phyloP scores from a whole-genome alignment of 2,329 filamentous ascomycete genomes.

The Botrytis medusae region DNA sequence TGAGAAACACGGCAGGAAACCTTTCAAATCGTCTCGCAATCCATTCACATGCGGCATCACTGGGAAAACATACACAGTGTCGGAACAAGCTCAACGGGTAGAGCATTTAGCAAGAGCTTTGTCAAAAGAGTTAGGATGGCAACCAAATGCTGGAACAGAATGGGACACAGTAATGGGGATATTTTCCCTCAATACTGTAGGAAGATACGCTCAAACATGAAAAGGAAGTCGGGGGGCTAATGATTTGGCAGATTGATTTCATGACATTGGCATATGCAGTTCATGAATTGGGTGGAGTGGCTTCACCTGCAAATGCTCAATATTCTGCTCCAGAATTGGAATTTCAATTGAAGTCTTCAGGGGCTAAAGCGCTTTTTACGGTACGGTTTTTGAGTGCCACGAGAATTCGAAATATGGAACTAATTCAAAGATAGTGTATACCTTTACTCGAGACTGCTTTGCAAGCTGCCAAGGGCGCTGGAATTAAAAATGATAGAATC shows the following conservation, averaged over 20 bases:
- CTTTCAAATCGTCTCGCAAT: slow-evolving; percentile 61
- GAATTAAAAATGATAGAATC: slow-evolving; percentile 69
- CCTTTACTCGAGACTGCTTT: slow-evolving; percentile 63
- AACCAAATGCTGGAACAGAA: slow-evolving; percentile 67
- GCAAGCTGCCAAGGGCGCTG: slow-evolving; percentile 66
- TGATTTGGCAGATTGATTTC: slow-evolving; percentile 63
- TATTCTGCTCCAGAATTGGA: slow-evolving; percentile 82
- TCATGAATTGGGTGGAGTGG: slow-evolving; percentile 71
- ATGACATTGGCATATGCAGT: slow-evolving; percentile 71
- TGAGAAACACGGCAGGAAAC: slow-evolving; percentile 66
- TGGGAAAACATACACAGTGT: slow-evolving; percentile 63
- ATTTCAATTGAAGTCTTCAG: slow-evolving; percentile 77
- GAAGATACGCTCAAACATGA: slow-evolving; percentile 28
- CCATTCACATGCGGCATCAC: slow-evolving; percentile 78
- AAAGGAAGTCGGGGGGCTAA: neutral
- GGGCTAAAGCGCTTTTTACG: slow-evolving; percentile 72
- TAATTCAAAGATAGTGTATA: slow-evolving; percentile 49
- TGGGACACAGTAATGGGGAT: slow-evolving; percentile 79
- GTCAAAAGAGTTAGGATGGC: slow-evolving; percentile 69
- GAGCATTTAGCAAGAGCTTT: slow-evolving; percentile 68
- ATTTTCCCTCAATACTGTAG: slow-evolving; percentile 78
- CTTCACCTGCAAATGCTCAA: slow-evolving; percentile 80
- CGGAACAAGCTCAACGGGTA: slow-evolving; percentile 64
- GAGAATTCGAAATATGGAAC: neutral
- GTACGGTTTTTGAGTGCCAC: slow-evolving; percentile 60